Evolutionary conservation across 305 asterid species (phyloP), one percentile per base, ranked within the genome.

Genomic region (Striga hermonthica): DNA sequence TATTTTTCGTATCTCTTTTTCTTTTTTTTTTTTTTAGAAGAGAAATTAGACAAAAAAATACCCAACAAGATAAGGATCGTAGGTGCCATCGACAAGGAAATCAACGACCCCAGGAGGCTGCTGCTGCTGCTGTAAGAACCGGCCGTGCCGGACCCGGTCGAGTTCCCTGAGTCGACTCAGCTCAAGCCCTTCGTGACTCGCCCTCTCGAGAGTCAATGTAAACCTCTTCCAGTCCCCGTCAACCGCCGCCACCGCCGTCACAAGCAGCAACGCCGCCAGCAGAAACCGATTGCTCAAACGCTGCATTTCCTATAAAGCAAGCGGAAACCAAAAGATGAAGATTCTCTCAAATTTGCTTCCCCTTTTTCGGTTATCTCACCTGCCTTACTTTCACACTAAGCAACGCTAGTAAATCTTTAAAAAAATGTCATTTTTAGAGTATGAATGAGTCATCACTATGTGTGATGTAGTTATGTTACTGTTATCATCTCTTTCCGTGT

Each of bases 51-150:
- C 15, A 10, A 35, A 11, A 10, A 35, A 11, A 58, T 89, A 91
- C 97, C 98, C 98, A 62, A 89, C 93, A 73, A 76, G 77, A 78
- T 70, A 84, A 58, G 98, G 98, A 80, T 91, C 93, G 44, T 76
- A 91, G 66, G 88, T 85, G 68, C 98, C 98, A 65, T 85, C 75
- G 58, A 89, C 89, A 13, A 87, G 83, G 70, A 91, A 82, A 83
- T 91, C 89, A 72, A 83, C 82, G 66, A 91, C 86, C 48, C 88
- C 89, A 12, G 57, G 1, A 49, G 78, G 69, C 76, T 68, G 80
- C 60, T 13, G 52, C 15, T 87, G 93, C 81, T 87, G 93, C 82
- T 92, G 97, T 83, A 91, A 71, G 45, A 91, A 48, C 64, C 96
- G 72, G 48, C 90, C 84, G 73, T 86, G 96, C 40, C 98, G 66